Percentiles rank a stretch among this genome's conserved stretches.
These are phyloP conservation scores for Flaveria brownii DNA, from an alignment of 129 eudicot genomes.

Conservation along the genomic window DNA sequence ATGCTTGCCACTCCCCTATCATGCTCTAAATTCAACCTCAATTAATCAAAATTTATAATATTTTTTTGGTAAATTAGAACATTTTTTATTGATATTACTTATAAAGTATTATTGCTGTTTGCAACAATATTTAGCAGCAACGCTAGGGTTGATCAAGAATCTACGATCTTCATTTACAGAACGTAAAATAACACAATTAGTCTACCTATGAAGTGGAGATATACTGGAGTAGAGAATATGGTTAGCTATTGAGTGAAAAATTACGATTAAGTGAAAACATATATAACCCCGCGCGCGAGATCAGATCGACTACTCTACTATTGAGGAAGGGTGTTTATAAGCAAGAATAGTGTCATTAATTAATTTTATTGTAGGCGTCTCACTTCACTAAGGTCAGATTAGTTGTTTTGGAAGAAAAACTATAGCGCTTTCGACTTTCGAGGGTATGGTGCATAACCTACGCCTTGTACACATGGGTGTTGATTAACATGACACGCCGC, in stretches of 20 bases:
- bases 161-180: too few species aligned
- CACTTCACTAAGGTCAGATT: background rate
- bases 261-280: background rate
- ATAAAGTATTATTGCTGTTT: background rate
- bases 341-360: background rate
- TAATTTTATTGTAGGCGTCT: background rate
- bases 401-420: background rate
- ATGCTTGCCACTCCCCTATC: slow-evolving; percentile 54
- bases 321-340: background rate
- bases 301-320: too few species aligned
- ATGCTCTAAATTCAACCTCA: slow-evolving; percentile 24
- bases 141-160: background rate
- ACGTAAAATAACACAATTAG: too few species aligned
- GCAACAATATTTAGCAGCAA: background rate
- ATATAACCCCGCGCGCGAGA: too few species aligned
- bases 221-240: background rate
- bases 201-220: too few species aligned
- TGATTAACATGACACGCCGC: too few species aligned
- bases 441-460: background rate
- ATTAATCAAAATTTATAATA: background rate
- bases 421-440: background rate
- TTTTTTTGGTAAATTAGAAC: background rate
- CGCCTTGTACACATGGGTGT: too few species aligned
- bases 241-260: background rate
- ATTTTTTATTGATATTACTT: too few species aligned